phyloP scores from a whole-genome alignment of 2,329 filamentous ascomycete genomes.

The Falciphora oryzae region DNA sequence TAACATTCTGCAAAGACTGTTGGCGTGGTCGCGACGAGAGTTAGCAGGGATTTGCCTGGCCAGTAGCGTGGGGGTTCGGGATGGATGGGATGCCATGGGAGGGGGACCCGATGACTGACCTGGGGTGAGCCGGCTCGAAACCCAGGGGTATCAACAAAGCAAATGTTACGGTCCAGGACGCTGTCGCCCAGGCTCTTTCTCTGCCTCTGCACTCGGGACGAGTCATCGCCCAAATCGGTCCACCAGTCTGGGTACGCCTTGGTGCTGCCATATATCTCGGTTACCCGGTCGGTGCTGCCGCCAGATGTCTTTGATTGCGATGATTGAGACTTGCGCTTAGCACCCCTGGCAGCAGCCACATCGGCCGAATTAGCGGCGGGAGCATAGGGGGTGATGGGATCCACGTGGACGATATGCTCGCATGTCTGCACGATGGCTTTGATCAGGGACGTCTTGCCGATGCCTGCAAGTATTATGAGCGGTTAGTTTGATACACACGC shows the following conservation, averaged over 20 bases:
- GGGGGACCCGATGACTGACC: slow-evolving; percentile 30
- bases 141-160: slow-evolving; percentile 82
- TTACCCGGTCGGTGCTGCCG: slow-evolving; percentile 37
- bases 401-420: slow-evolving; percentile 90
- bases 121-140: slow-evolving; percentile 45
- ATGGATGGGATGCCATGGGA: not conserved
- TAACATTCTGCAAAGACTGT: slow-evolving; percentile 25
- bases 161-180: slow-evolving; percentile 84
- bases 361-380: slow-evolving; percentile 12
- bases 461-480: slow-evolving; percentile 43
- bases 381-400: slow-evolving; percentile 46
- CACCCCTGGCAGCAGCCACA: slow-evolving; percentile 11
- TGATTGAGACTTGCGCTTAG: not conserved
- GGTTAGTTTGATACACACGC: slow-evolving; percentile 9
- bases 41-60: not conserved
- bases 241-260: slow-evolving; percentile 87
- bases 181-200: slow-evolving; percentile 69
- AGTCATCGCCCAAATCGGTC: slow-evolving; percentile 65
- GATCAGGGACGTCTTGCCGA: slow-evolving; percentile 86
- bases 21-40: not conserved
- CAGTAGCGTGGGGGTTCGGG: not conserved
- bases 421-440: slow-evolving; percentile 81
- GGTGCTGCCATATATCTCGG: slow-evolving; percentile 73
- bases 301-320: slow-evolving; percentile 16
- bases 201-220: slow-evolving; percentile 44